phyloP scores from a whole-genome alignment of 1,284 basidiomycete species.

The Porogramme epimiltina region DNA sequence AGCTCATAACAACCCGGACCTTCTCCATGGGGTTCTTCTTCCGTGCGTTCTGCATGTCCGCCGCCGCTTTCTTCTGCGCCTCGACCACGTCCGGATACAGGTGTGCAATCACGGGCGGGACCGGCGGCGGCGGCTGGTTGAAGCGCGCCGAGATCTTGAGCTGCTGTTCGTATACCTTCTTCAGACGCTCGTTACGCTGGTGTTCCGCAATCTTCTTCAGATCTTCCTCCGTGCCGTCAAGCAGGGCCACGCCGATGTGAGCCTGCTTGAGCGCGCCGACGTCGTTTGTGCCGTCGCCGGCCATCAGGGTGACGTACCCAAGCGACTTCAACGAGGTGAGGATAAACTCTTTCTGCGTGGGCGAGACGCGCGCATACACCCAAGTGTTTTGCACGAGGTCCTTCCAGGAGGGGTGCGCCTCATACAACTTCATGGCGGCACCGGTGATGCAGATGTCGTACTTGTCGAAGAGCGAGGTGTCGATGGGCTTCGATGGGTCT shows the following conservation, averaged over 20 bases:
- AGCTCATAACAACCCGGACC: constrained; percentile 43
- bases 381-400: constrained; percentile 89
- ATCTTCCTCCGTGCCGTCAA: constrained; percentile 91
- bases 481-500: constrained; percentile 76
- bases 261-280: constrained; percentile 96
- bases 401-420: constrained; percentile 64
- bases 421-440: constrained; percentile 85
- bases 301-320: constrained; percentile 93
- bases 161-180: constrained; percentile 96
- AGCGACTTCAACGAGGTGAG: constrained; percentile 85
- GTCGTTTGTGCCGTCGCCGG: constrained; percentile 96
- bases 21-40: constrained; percentile 89
- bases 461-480: constrained; percentile 73
- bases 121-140: constrained; percentile 89
- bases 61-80: constrained; percentile 80
- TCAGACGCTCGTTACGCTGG: constrained; percentile 85
- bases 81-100: constrained; percentile 88
- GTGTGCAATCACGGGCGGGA: constrained; percentile 82
- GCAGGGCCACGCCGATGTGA: constrained; percentile 90
- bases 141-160: constrained; percentile 86
- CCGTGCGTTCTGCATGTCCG: constrained; percentile 62
- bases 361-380: constrained; percentile 98
- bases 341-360: constrained; percentile 91
- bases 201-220: constrained; percentile 92
- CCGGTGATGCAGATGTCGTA: constrained; percentile 97